Base-by-base conservation (phyloP, 2,329 filamentous ascomycete species). In the Nectriaceae sp. region DNA sequence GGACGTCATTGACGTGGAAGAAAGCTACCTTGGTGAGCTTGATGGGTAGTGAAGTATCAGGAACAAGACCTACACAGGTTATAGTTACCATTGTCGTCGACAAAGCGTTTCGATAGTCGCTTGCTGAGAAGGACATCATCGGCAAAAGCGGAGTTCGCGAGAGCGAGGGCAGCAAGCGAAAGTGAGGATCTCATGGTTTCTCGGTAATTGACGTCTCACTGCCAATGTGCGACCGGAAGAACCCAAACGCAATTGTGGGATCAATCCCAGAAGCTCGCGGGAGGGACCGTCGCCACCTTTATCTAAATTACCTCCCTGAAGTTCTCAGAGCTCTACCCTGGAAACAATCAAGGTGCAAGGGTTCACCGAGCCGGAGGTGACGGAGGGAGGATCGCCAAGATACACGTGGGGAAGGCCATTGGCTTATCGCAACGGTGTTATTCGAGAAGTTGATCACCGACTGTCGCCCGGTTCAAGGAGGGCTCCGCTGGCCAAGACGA, bases 1-100 rank as follows among this genome's bases (percentile, higher is more conserved):
- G 84, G 13, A 87, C 81, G 62, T 87, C 84, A 61, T 87, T 87
- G 72, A 87, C 76, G 64, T 87, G 84, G 68, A 85, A 86, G 70
- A 87, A 85, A 5, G 83, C 72, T 75, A 18, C 5, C 11, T n/a
- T 16, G 4, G 4, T 21, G 11, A 26, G 8, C 15, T 29, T 48
- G 26, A 49, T 26, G 31, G 31, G 18, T 2, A 15, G 19, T 2
- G 21, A 36, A 21, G 26, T 13, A n/a, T 20, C 37, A 11, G 20
- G 11, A 19, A 8, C 4, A 10, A 6, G 13, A 59, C 69, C 24
- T 65, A 72, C 70, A 80, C 48, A 82, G 75, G 61, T 81, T 81
- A 62, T 75, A 80, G 56, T 81, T 72, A 29, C 77, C 77, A 4
- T 71, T 61, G 20, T 65, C 64, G 55, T 80, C 74, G 40, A 77